These are phyloP conservation scores for Tylopilus sp. DNA, from an alignment of 768 basidiomycete species.

Conservation along the genomic window DNA sequence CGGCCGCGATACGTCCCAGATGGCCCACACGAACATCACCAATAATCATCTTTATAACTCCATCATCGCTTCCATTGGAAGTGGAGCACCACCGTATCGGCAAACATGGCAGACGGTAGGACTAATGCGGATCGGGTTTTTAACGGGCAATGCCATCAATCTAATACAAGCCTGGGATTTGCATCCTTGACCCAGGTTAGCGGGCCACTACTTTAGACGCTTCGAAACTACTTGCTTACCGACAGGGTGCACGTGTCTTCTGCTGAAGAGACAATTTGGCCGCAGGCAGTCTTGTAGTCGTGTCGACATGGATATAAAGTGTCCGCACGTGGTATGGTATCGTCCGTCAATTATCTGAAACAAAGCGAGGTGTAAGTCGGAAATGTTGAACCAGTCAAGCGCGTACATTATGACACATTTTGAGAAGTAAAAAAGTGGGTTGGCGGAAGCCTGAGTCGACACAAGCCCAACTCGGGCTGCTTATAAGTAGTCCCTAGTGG, in stretches of 20 bases:
- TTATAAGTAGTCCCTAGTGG: conserved; percentile 16
- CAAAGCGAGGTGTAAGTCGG: background rate
- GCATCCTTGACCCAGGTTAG: conserved; percentile 42
- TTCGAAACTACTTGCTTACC: conserved; percentile 35
- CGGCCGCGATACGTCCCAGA: conserved; percentile 13
- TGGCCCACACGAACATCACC: background rate
- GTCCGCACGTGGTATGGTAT: conserved; percentile 64
- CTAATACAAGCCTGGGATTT: conserved; percentile 53
- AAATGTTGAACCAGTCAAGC: background rate
- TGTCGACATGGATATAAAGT: conserved; percentile 72
- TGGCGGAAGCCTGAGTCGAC: conserved; percentile 13
- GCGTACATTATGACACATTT: conserved; percentile 76
- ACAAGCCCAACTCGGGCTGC: conserved; percentile 17
- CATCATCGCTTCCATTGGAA: conserved; percentile 21
- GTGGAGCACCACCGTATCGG: conserved; percentile 9
- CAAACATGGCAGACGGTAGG: conserved; percentile 43
- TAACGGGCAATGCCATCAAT: conserved; percentile 64
- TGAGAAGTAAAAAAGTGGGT: conserved; percentile 14
- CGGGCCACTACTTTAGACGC: background rate
- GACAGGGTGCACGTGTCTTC: conserved; percentile 53
- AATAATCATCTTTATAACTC: conserved; percentile 10
- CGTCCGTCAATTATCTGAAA: conserved; percentile 72
- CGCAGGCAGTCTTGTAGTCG: conserved; percentile 62
- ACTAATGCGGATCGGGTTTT: conserved; percentile 70
- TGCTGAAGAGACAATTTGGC: conserved; percentile 67